These are phyloP conservation scores for Porcisia deanei DNA, from an alignment of 208 protist genomes.

Conservation along the genomic window DNA sequence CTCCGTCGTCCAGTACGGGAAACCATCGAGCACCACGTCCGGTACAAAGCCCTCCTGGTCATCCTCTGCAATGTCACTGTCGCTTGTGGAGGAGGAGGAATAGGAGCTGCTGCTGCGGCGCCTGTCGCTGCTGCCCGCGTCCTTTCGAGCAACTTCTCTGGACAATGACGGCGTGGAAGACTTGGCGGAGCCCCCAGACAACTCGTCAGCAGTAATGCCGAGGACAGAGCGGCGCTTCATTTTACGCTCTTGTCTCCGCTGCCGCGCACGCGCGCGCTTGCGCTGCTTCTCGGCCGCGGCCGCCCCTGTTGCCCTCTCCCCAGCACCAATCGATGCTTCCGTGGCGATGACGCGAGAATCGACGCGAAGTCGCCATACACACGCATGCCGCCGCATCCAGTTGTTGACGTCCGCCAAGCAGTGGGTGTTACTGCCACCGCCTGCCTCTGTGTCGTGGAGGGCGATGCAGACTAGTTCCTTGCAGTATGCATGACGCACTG, in stretches of 20 bases:
- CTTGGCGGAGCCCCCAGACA: background rate
- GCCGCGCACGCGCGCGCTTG: slow-evolving; percentile 8
- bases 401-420: slow-evolving; percentile 65
- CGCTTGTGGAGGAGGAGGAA: slow-evolving; percentile 13
- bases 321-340: background rate
- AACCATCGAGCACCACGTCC: slow-evolving; percentile 76
- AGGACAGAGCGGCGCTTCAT: slow-evolving; percentile 19
- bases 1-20: slow-evolving; percentile 83
- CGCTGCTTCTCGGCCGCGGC: slow-evolving; percentile 17
- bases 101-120: slow-evolving; percentile 17
- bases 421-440: slow-evolving; percentile 35
- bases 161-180: background rate
- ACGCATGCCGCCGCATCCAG: slow-evolving; percentile 35
- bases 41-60: slow-evolving; percentile 58
- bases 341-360: slow-evolving; percentile 3
- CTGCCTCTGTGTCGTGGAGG: slow-evolving; percentile 38
- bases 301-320: background rate
- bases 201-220: slow-evolving; percentile 1
- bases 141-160: background rate
- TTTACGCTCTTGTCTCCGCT: slow-evolving; percentile 1
- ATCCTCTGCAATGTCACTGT: slow-evolving; percentile 21
- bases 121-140: slow-evolving; percentile 1
- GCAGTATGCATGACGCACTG: slow-evolving; percentile 76
- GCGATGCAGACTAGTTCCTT: slow-evolving; percentile 85
- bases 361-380: slow-evolving; percentile 28